Base-by-base conservation (phyloP, 352 stramenopile genomes). In the Pythium aristosporum region DNA sequence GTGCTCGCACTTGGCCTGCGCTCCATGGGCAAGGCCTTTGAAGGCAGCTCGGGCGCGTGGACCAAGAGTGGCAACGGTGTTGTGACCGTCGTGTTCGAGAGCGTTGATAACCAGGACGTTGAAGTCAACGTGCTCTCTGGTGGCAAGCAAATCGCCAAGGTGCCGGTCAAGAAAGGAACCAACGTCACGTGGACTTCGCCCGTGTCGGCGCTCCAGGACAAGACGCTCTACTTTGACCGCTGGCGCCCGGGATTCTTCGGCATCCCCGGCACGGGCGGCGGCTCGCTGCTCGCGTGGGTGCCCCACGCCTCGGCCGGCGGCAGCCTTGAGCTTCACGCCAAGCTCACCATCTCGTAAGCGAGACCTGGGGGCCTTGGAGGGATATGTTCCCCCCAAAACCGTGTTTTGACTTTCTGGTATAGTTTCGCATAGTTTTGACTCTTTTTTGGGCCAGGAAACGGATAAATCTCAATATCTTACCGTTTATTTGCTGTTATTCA, bases 181-280 rank as follows among this genome's bases (percentile, higher is more conserved):
- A 80, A 61, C 23, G 75, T 72, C 4, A 61, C 44, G n/a, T 87
- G 78, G 76, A 75, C 69, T 8, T 74, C 72, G 20, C 67, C 61
- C 2, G 49, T 87, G n/a, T 20, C 53, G 0, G 66, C 64, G 21
- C 28, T 90, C 41, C 61, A 75, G 52, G 71, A 68, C 63, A 87
- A 85, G 74, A 91, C 82, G n/a, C 39, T 89, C 51, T 91, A 91
- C 71, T 18, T 91, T 37, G 82, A 91, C 76, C 80, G 83, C 13
- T 92, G 80, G 83, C 81, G 83, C n/a, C 71, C 77, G 8, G 76
- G 78, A 5, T 73, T 88, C 55, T 66, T 89, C 4, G 75, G 76
- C 23, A 58, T 92, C 10, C 78, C 80, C 0, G 76, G 79, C 34
- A 86, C 74, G 20, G 75, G 74, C 10, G 83, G 83, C 32, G 83